Conservation (phyloP, 208 protist genomes). For the Naegleria lovaniensis region DNA sequence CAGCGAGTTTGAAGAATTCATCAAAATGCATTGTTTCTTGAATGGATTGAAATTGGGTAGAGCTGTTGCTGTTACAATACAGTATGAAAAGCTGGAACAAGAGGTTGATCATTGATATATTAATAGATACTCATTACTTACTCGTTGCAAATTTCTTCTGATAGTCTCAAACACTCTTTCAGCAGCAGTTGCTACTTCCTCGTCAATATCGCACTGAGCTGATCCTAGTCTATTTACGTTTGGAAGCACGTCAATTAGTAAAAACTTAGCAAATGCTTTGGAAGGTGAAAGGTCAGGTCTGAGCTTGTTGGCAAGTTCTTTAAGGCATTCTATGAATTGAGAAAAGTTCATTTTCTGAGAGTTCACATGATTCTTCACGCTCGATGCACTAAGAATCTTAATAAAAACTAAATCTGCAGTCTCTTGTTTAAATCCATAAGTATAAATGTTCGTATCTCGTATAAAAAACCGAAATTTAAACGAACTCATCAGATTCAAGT, state of each 20-base stretch:
- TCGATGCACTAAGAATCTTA: not conserved
- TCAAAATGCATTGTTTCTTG: not conserved
- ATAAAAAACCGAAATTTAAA: not conserved
- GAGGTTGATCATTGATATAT: too few species aligned
- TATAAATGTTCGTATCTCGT: not conserved
- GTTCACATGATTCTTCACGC: not conserved
- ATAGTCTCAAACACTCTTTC: not conserved
- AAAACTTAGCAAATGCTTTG: not conserved
- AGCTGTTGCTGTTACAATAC: not conserved
- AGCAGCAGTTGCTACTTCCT: not conserved
- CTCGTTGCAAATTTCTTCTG: not conserved
- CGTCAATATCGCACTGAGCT: not conserved
- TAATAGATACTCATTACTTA: not conserved
- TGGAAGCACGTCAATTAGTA: not conserved
- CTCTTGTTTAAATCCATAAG: not conserved
- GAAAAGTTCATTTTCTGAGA: not conserved
- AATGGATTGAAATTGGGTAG: not conserved
- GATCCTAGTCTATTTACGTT: not conserved
- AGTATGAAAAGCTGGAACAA: not conserved
- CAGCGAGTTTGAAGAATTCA: not conserved
- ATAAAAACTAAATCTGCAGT: not conserved
- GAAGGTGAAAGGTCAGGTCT: not conserved
- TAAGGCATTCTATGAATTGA: not conserved
- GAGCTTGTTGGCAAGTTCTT: not conserved
- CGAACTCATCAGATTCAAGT: not conserved